Percentiles rank a stretch among this genome's conserved stretches.
phyloP scores from a whole-genome alignment of 202 grass and related monocot genomes.

The Elaeis oleifera region DNA sequence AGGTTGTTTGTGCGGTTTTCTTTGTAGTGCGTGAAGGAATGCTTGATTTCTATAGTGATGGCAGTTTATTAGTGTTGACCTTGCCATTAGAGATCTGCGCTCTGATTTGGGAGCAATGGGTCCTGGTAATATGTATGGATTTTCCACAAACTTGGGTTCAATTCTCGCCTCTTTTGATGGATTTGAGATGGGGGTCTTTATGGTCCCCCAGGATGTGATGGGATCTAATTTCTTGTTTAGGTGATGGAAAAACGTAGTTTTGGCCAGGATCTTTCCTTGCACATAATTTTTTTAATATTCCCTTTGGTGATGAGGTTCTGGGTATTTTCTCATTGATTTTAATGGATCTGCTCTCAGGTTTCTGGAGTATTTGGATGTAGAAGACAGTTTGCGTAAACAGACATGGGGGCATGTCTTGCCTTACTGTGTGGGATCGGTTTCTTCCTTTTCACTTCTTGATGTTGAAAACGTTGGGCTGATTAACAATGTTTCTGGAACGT shows the following conservation, averaged over 20 bases:
- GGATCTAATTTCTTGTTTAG: neutral
- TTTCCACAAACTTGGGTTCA: conserved; percentile 3
- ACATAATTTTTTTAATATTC: conserved; percentile 2
- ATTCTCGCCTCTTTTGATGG: conserved; percentile 8
- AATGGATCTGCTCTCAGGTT: conserved; percentile 10
- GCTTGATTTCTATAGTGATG: conserved; percentile 8
- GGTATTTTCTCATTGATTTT: neutral
- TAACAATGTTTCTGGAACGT: no score
- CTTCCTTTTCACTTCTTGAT: neutral
- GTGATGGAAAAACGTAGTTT: conserved; percentile 22
- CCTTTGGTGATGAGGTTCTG: conserved; percentile 5
- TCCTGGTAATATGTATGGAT: conserved; percentile 6
- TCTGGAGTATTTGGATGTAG: conserved; percentile 8
- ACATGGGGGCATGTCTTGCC: conserved; percentile 4
- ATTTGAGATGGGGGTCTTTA: conserved; percentile 11
- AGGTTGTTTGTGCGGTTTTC: neutral
- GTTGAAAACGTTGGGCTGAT: neutral
- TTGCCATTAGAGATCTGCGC: conserved; percentile 23
- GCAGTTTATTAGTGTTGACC: conserved; percentile 10
- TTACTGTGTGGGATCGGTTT: conserved; percentile 19
- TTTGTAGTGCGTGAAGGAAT: neutral
- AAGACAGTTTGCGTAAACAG: neutral
- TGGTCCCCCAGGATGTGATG: neutral
- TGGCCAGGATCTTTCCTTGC: conserved; percentile 26
- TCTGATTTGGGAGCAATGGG: neutral